A percentile compares a stretch with the other conserved stretches of the same genome.
Evolutionary conservation across 2,329 filamentous ascomycete genomes (phyloP).

Genomic region (Bipolaris oryzae): DNA sequence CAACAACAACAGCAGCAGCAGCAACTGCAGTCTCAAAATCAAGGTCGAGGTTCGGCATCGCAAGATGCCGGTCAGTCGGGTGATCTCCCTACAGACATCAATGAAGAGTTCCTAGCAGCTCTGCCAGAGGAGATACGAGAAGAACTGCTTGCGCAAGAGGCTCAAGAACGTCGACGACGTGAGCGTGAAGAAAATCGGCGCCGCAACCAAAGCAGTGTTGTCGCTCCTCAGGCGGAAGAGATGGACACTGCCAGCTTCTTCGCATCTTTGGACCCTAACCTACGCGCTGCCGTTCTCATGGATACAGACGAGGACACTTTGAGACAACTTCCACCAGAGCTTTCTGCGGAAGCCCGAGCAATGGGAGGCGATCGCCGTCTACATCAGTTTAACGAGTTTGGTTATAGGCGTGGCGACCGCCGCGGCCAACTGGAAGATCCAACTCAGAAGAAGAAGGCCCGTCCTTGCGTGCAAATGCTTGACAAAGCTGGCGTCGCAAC

Average conservation of each 20-base stretch:
- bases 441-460: slow-evolving; percentile 67
- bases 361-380: slow-evolving; percentile 63
- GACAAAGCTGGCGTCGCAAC: slow-evolving; percentile 96
- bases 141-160: slow-evolving; percentile 90
- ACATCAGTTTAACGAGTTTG: slow-evolving; percentile 57
- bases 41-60: slow-evolving; percentile 18
- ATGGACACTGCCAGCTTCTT: slow-evolving; percentile 95
- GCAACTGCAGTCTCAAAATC: slow-evolving; percentile 34
- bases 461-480: slow-evolving; percentile 91
- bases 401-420: slow-evolving; percentile 42
- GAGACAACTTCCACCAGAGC: slow-evolving; percentile 80
- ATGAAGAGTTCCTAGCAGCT: slow-evolving; percentile 91
- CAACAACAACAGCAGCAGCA: slow-evolving; percentile 58
- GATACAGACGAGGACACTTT: slow-evolving; percentile 91
- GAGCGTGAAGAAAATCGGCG: slow-evolving; percentile 82
- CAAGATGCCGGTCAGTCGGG: slow-evolving; percentile 53
- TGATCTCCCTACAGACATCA: slow-evolving; percentile 82
- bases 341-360: slow-evolving; percentile 83
- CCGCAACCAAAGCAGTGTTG: slow-evolving; percentile 60
- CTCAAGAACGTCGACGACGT: slow-evolving; percentile 83
- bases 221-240: slow-evolving; percentile 62
- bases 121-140: slow-evolving; percentile 87
- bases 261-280: slow-evolving; percentile 81
- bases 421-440: slow-evolving; percentile 53
- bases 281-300: slow-evolving; percentile 85